Percentiles rank a stretch among this genome's conserved stretches.
These are phyloP conservation scores for Stemphylium vesicarium DNA, from an alignment of 2,329 filamentous ascomycete species.

Conservation along the genomic window DNA sequence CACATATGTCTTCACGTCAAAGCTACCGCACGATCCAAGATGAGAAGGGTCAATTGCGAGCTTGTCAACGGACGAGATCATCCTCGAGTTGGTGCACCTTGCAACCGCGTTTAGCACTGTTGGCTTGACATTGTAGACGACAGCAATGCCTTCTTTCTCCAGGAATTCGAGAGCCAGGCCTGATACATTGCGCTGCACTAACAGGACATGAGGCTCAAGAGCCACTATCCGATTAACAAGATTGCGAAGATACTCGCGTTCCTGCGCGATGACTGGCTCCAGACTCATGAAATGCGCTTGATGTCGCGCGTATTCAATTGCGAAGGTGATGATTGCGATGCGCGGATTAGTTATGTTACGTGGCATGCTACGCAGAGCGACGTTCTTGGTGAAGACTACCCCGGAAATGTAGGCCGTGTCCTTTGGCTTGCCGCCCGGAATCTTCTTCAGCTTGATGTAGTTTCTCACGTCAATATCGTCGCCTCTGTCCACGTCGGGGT, in stretches of 20 bases:
- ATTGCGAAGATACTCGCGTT: slow-evolving; percentile 90
- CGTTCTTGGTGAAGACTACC: slow-evolving; percentile 95
- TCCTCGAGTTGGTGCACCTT: slow-evolving; percentile 86
- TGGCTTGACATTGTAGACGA: slow-evolving; percentile 95
- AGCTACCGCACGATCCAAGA: slow-evolving; percentile 81
- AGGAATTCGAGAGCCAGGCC: slow-evolving; percentile 89
- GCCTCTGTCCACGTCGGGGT: slow-evolving; percentile 85
- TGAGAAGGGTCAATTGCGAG: slow-evolving; percentile 76
- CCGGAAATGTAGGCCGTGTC: slow-evolving; percentile 98
- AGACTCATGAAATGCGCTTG: slow-evolving; percentile 97
- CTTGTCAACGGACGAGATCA: slow-evolving; percentile 95
- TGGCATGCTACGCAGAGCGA: slow-evolving; percentile 95
- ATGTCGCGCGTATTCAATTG: slow-evolving; percentile 93
- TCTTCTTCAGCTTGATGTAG: slow-evolving; percentile 97
- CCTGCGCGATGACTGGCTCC: slow-evolving; percentile 94
- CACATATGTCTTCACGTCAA: slow-evolving; percentile 95
- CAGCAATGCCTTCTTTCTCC: slow-evolving; percentile 86
- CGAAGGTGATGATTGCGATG: slow-evolving; percentile 91
- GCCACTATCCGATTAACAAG: slow-evolving; percentile 91
- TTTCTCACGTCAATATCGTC: slow-evolving; percentile 98
- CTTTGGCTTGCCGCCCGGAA: slow-evolving; percentile 84
- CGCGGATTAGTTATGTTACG: slow-evolving; percentile 82
- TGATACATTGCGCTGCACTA: slow-evolving; percentile 93
- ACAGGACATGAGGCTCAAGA: slow-evolving; percentile 79
- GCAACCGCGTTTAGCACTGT: slow-evolving; percentile 96